Base-by-base conservation (phyloP, 495 filamentous ascomycete genomes). In the Evansstolkia leycettana region DNA sequence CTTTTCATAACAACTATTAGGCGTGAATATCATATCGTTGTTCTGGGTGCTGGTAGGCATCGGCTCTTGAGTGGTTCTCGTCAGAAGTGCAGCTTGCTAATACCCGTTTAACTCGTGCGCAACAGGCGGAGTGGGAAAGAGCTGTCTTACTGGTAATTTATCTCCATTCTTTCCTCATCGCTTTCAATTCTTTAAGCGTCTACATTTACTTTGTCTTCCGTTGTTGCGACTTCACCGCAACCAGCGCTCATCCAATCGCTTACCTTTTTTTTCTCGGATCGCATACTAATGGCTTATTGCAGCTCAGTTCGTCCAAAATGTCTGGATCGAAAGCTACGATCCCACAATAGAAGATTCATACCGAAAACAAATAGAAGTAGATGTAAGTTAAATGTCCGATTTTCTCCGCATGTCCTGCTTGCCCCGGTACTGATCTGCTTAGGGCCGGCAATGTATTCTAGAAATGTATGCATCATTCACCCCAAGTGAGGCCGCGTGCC, bases 301-400 rank as follows among this genome's bases (percentile, higher is more conserved):
- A 94, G 90, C 90, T 43, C 90, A 98, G 73, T 98, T 98, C 58
- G 90, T 96, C 13, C 90, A 96, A 57, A 93, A 95, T 69, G 84
- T 94, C 30, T 98, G 92, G 86, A 94, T 98, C 53, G 90, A 98
- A 61, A 88, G 82, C 57, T 98, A 98, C 62, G 90, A 98, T 58
- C 90, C 90, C 3, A 98, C 90, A 7, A 96, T 98, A 51, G 90
- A 98, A 61, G 87, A 98, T 61, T 94, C 90, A 28, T 98, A 96
- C 58, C 70, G 87, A 31, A 95, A 94, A 51, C 83, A 89, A 45
- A 80, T 94, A 27, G 77, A 89, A 45, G 86, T 98, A 39, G 90
- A 96, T 73, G 89, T 96, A 62, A 54, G 61, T 59, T 11, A 10
- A 58, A 72, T 75, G 24, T 31, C 9, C n/a, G n/a, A 11, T 15